phyloP scores from a whole-genome alignment of 1,284 basidiomycete species.

The Cronartium quercuum region DNA sequence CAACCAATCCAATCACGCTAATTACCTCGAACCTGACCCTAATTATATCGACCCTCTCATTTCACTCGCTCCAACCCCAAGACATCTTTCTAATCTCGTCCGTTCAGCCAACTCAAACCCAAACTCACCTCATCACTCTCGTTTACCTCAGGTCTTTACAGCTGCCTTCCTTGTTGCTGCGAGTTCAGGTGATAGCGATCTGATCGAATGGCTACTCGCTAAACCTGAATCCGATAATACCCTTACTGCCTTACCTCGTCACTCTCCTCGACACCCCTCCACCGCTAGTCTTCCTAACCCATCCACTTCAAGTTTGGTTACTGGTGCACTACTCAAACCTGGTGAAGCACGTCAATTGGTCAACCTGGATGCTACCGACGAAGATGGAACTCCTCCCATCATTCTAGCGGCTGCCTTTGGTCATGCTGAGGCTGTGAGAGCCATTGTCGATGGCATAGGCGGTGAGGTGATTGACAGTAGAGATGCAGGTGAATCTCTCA shows the following conservation, averaged over 20 bases:
- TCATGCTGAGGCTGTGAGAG: conserved; percentile 34
- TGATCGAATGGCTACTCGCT: conserved; percentile 29
- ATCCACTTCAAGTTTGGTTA: not conserved
- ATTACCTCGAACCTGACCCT: not conserved
- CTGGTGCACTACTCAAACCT: not conserved
- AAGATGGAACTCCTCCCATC: conserved; percentile 35
- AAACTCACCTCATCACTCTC: not conserved
- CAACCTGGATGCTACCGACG: conserved; percentile 18
- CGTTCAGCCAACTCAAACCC: not conserved
- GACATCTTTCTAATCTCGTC: conserved; percentile 15
- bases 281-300: not conserved
- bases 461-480: conserved; percentile 27
- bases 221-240: not conserved
- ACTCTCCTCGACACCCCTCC: not conserved
- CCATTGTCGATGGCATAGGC: conserved; percentile 32
- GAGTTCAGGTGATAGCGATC: conserved; percentile 29
- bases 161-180: conserved; percentile 23
- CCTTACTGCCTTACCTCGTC: not conserved
- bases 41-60: conserved; percentile 36
- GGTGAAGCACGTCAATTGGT: conserved; percentile 20
- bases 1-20: not conserved
- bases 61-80: conserved; percentile 18
- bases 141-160: conserved; percentile 3
- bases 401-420: conserved; percentile 36
- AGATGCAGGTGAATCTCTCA: conserved; percentile 22